Conservation (phyloP, 148 eudicot species). For the Fagopyrum tataricum region DNA sequence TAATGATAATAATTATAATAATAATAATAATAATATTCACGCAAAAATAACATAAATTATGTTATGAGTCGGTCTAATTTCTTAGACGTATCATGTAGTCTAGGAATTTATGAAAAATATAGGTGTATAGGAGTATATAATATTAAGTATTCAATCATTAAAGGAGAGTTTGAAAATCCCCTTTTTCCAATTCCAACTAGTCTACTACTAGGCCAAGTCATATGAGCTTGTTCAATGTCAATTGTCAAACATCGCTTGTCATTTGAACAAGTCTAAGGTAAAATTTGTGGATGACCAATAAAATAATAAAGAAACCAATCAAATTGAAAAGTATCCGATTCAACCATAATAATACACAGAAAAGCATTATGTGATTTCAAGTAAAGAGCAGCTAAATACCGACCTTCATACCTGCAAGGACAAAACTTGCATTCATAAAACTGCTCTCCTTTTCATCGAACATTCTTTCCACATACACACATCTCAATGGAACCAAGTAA, state of each 20-base stretch:
- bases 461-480: conserved; percentile 11
- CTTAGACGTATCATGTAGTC: too few relatives aligned
- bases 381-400: background rate
- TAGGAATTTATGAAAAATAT: too few relatives aligned
- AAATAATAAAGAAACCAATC: background rate
- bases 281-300: background rate
- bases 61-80: too few relatives aligned
- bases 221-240: conserved; percentile 1
- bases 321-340: background rate
- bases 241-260: conserved; percentile 3
- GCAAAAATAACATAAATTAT: too few relatives aligned
- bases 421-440: background rate
- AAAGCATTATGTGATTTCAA: background rate
- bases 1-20: too few relatives aligned
- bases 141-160: too few relatives aligned
- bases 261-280: conserved; percentile 1
- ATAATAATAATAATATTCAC: too few relatives aligned
- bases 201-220: background rate
- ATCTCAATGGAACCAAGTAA: background rate
- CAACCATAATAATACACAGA: background rate
- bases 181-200: background rate
- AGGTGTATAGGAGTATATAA: too few relatives aligned
- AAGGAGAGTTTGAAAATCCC: background rate
- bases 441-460: conserved; percentile 10
- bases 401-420: background rate